Percentiles rank a stretch among this genome's conserved stretches.
These are phyloP conservation scores for Pseudogymnoascus sp. DNA, from an alignment of 2,329 filamentous ascomycete genomes.

Conservation along the genomic window DNA sequence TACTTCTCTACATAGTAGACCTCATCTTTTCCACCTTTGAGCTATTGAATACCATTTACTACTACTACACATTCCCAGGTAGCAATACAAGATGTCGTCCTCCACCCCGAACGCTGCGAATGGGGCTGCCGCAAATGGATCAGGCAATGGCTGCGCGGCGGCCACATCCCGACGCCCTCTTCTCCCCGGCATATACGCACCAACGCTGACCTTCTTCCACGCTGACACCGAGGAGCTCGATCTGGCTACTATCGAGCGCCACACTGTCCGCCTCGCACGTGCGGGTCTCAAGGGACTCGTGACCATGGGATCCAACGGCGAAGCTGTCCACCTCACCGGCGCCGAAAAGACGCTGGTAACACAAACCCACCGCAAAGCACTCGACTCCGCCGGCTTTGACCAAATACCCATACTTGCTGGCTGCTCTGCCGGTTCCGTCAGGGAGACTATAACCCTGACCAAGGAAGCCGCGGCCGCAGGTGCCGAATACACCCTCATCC, in stretches of 20 bases:
- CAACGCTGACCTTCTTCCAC: slow-evolving; percentile 88
- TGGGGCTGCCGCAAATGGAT: slow-evolving; percentile 11
- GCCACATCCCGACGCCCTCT: slow-evolving; percentile 46
- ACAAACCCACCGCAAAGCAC: slow-evolving; percentile 69
- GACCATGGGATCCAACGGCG: slow-evolving; percentile 85
- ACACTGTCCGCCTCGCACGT: slow-evolving; percentile 69
- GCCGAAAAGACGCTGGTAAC: slow-evolving; percentile 73
- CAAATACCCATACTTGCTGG: slow-evolving; percentile 76
- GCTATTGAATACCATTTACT: not conserved
- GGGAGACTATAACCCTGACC: slow-evolving; percentile 70
- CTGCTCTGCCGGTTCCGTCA: slow-evolving; percentile 73
- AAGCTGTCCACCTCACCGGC: slow-evolving; percentile 76
- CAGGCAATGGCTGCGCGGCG: slow-evolving; percentile 31
- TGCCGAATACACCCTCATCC: slow-evolving; percentile 71
- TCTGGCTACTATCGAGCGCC: slow-evolving; percentile 69
- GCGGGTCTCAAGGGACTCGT: slow-evolving; percentile 77
- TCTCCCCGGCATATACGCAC: slow-evolving; percentile 77
- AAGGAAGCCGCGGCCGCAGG: slow-evolving; percentile 61
- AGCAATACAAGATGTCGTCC: not conserved
- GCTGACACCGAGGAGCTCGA: slow-evolving; percentile 79
- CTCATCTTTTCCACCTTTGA: not conserved
- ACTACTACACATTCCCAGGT: not conserved
- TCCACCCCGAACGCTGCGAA: not conserved
- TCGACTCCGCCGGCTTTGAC: slow-evolving; percentile 72
- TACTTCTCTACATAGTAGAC: not conserved